These are phyloP conservation scores for Schwanniomyces vanrijiae DNA, from an alignment of 805 yeast species.

Conservation along the genomic window DNA sequence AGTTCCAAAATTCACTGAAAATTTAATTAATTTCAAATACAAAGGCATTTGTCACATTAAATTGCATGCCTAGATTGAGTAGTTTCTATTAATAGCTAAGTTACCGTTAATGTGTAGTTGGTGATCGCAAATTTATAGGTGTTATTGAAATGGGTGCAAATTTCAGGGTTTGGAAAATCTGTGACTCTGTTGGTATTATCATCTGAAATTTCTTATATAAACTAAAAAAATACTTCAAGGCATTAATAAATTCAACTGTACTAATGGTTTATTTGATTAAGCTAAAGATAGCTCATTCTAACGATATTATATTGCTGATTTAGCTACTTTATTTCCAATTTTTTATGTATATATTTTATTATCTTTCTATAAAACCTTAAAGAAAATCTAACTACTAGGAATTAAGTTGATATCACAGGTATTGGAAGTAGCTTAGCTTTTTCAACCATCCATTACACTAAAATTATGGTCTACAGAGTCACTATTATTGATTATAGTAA, in stretches of 20 bases:
- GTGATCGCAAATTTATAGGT: constrained; percentile 52
- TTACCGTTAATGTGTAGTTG: constrained; percentile 48
- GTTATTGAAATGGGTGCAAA: constrained; percentile 44
- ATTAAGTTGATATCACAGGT: constrained; percentile 76
- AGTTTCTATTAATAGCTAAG: constrained; percentile 46
- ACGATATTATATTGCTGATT: constrained; percentile 63
- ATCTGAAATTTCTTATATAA: no score
- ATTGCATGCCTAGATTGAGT: constrained; percentile 49
- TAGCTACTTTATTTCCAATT: constrained; percentile 59
- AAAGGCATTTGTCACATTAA: constrained; percentile 50
- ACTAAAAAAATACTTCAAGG: no score
- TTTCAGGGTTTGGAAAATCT: constrained; percentile 43
- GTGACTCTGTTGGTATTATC: constrained; percentile 45
- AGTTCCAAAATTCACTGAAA: constrained; percentile 38
- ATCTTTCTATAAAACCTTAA: constrained; percentile 69
- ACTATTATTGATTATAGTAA: constrained; percentile 75
- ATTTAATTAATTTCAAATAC: constrained; percentile 44
- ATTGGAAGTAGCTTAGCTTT: constrained; percentile 84
- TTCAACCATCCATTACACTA: constrained; percentile 72
- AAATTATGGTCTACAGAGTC: constrained; percentile 70
- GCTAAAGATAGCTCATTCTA: constrained; percentile 73
- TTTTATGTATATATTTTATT: constrained; percentile 68
- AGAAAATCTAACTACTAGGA: constrained; percentile 57
- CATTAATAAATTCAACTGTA: constrained; percentile 54
- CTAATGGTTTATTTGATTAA: constrained; percentile 67